Base-by-base conservation (phyloP, 2,329 filamentous ascomycete genomes). In the Hypoxylon sp. region DNA sequence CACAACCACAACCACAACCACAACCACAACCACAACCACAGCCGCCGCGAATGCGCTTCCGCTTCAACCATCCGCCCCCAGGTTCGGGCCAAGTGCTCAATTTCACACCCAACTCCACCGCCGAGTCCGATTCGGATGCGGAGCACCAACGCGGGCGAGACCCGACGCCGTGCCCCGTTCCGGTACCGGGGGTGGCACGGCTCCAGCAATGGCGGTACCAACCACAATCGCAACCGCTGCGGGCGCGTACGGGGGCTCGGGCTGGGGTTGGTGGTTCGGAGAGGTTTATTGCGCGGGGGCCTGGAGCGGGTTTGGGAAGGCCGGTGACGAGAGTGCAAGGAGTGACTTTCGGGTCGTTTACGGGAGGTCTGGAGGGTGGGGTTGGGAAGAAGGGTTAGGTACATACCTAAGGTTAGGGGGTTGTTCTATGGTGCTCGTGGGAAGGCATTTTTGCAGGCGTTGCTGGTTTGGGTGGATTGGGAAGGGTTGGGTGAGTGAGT, bases 201-300 rank as follows among this genome's bases (percentile, higher is more conserved):
- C 52, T 69, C 8, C 52, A 58, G 17, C 62, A 66, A 11, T 69
- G 62, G 62, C 57, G 57, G 5, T 69, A 66, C 46, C 48, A 63
- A 3, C 66, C 66, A 3, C 52, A 52, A n/a, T 35, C 59, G 14
- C 63, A 39, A 35, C 54, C 24, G 11, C 29, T 31, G 8, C 39
- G 39, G 11, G 39, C 8, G 4, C 39, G 35, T 14, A n/a, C 14
- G 39, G 39, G 39, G 39, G n/a, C 19, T 5, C 17, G 10, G 14
- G n/a, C n/a, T 3, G 39, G 39, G n/a, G 39, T 6, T 3, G n/a
- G 39, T 6, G 39, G 17, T 3, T 19, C 39, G 10, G 39, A 44
- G 14, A 19, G 39, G 9, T 39, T 39, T 39, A 39, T 14, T 31
- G 29, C 35, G 5, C 14, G 13, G 17, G 39, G n/a, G 6, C n/a